Percentiles rank a stretch among this genome's conserved stretches.
phyloP scores from a whole-genome alignment of 2,329 filamentous ascomycete species.

The Akanthomyces uredinophilus region DNA sequence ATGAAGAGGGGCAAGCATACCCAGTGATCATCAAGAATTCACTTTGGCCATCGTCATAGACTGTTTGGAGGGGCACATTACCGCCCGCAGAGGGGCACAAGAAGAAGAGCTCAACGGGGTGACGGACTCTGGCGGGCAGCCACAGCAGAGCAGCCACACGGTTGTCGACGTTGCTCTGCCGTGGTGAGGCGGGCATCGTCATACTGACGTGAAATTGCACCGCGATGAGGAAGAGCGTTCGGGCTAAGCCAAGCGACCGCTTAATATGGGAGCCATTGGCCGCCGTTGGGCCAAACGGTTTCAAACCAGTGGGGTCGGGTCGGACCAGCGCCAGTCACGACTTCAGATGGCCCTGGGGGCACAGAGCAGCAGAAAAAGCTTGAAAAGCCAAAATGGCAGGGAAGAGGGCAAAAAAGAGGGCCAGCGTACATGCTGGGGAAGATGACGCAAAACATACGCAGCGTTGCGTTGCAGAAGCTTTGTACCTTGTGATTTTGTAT shows the following conservation, averaged over 20 bases:
- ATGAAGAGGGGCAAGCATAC: neutral
- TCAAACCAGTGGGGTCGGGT: conserved; percentile 2
- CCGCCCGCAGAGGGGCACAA: neutral
- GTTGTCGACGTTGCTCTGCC: too few species aligned
- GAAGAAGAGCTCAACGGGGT: too few species aligned
- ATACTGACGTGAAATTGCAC: conserved; percentile 9
- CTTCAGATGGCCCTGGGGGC: neutral
- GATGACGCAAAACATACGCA: conserved; percentile 16
- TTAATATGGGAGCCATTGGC: neutral
- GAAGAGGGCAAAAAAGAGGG: neutral
- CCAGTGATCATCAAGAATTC: conserved; percentile 5
- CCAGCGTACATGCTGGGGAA: neutral
- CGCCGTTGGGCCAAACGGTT: conserved; percentile 3
- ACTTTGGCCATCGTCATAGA: conserved; percentile 12
- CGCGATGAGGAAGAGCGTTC: neutral
- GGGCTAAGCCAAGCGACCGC: neutral
- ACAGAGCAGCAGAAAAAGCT: neutral
- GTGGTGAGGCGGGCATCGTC: neutral
- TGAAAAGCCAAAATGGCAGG: neutral
- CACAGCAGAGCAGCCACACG: conserved; percentile 10
- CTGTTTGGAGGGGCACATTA: neutral
- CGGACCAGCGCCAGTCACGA: neutral
- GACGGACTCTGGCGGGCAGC: neutral
- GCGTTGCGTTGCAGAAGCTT: neutral
- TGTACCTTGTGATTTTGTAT: neutral